phyloP scores from a whole-genome alignment of 208 protist species.

The Trypanosomatidae sp. region DNA sequence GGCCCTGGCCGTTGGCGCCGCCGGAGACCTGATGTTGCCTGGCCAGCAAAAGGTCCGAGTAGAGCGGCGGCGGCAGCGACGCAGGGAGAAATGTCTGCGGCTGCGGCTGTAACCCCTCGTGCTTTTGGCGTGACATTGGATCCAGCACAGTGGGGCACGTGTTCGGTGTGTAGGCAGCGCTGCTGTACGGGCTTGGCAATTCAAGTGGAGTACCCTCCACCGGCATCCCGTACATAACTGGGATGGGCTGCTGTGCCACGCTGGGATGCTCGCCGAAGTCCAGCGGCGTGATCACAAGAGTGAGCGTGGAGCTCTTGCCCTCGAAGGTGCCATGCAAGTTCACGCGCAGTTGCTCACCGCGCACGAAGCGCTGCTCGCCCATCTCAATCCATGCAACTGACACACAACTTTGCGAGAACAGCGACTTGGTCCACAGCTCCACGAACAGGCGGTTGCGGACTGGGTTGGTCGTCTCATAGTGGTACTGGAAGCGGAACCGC shows the following conservation, averaged over 20 bases:
- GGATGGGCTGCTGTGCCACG: background rate
- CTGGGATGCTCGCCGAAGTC: conserved; percentile 34
- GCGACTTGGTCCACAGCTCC: conserved; percentile 53
- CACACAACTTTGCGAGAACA: conserved; percentile 51
- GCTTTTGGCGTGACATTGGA: conserved; percentile 3
- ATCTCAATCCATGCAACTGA: conserved; percentile 49
- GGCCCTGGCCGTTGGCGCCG: background rate
- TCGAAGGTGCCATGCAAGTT: conserved; percentile 51
- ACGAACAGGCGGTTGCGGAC: conserved; percentile 44
- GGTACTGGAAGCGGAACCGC: conserved; percentile 52
- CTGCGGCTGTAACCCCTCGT: conserved; percentile 1
- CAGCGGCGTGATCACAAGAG: conserved; percentile 25
- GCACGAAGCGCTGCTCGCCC: conserved; percentile 30
- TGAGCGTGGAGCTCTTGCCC: conserved; percentile 31
- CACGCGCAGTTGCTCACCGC: conserved; percentile 24
- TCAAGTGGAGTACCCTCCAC: conserved; percentile 33
- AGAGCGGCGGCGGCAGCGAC: conserved; percentile 28
- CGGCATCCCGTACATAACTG: conserved; percentile 14
- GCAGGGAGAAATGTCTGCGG: background rate
- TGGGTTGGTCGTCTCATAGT: conserved; percentile 3
- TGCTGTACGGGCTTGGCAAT: conserved; percentile 29
- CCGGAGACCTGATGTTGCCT: background rate
- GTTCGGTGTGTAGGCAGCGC: conserved; percentile 31
- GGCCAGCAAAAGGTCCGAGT: conserved; percentile 6
- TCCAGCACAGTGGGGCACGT: conserved; percentile 10